Base-by-base conservation (phyloP, 768 basidiomycete genomes). In the Xerocomus brunneocitrinus region DNA sequence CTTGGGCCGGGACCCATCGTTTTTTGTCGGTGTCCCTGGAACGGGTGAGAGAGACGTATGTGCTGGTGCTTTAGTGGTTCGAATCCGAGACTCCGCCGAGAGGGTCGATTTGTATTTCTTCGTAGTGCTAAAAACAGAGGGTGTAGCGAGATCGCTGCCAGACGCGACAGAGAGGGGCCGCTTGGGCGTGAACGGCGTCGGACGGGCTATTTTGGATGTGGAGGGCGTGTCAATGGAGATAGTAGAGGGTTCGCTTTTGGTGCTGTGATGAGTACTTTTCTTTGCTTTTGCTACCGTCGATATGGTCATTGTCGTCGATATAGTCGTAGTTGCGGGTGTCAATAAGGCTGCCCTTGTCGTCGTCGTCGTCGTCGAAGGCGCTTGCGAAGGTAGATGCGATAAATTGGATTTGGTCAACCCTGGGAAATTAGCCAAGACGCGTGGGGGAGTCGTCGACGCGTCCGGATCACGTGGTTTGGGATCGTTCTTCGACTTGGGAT, bases 71-170 rank as follows among this genome's bases (percentile, higher is more conserved):
- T 79, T 51, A 61, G 62, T 13, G 5, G 56, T 47, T 39, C 69
- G 65, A 49, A 58, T 8, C 14, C 69, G 67, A 8, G 75, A 73
- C 54, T 78, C 77, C 7, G 68, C 58, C 2, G 84, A 84, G 14
- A 88, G 67, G 0, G 80, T 62, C 0, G 85, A 81, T 62, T 85
- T 87, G 72, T 84, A 87, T 64, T 84, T 85, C 74, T 84, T 87
- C 60, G 78, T 69, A 8, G 82, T 78, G 2, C 31, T 61, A 27
- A 72, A 67, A n/a, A 69, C 49, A 47, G 71, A 72, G 10, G 73
- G 68, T 0, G 73, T 74, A 3, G 71, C 50, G 0, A 76, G 58
- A 35, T 74, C 71, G 14, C 54, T 66, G 22, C 70, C 67, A n/a
- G 72, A 60, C 8, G 32, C 25, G 14, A 67, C 64, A 30, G 76